These are phyloP conservation scores for Blastobotrys indianensis DNA, from an alignment of 1,139 yeast genomes.

Conservation along the genomic window DNA sequence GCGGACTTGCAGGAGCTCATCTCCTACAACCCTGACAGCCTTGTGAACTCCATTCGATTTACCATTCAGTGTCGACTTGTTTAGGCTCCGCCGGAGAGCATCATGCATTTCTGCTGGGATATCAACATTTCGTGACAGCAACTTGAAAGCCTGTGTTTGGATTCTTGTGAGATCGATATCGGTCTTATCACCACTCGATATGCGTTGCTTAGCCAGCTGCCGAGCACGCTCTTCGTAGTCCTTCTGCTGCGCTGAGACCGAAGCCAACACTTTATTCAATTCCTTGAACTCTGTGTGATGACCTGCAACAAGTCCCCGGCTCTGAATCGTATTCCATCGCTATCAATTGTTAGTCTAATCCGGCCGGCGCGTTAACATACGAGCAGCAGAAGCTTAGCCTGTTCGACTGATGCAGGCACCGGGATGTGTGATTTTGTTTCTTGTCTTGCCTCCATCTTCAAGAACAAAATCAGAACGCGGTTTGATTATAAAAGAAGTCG, in stretches of 20 bases:
- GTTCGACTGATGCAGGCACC: conserved; percentile 32
- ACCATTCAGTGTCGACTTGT: background rate
- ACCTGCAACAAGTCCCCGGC: conserved; percentile 32
- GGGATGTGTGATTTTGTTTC: conserved; percentile 16
- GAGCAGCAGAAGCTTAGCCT: conserved; percentile 33
- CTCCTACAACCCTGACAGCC: conserved; percentile 19
- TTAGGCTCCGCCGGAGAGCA: conserved; percentile 24
- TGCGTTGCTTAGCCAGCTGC: conserved; percentile 10
- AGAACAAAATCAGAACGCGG: too few species aligned
- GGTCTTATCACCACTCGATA: conserved; percentile 13
- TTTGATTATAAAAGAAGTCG: too few species aligned
- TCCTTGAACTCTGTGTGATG: conserved; percentile 35
- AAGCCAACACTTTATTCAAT: conserved; percentile 30
- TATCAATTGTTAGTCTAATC: conserved; percentile 9
- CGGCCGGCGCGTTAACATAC: conserved; percentile 19
- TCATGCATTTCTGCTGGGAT: conserved; percentile 47
- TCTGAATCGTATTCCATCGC: conserved; percentile 38
- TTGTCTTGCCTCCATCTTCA: conserved; percentile 1
- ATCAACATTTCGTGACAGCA: conserved; percentile 71
- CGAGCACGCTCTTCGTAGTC: conserved; percentile 31
- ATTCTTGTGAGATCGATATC: conserved; percentile 49
- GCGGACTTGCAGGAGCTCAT: conserved; percentile 3
- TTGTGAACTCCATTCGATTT: background rate
- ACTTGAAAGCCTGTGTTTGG: conserved; percentile 71
- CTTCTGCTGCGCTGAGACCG: conserved; percentile 34